Evolutionary conservation across 192 early-diverging fungal species (phyloP), one percentile per base, ranked within the genome.

Genomic region (Phycomyces nitens): DNA sequence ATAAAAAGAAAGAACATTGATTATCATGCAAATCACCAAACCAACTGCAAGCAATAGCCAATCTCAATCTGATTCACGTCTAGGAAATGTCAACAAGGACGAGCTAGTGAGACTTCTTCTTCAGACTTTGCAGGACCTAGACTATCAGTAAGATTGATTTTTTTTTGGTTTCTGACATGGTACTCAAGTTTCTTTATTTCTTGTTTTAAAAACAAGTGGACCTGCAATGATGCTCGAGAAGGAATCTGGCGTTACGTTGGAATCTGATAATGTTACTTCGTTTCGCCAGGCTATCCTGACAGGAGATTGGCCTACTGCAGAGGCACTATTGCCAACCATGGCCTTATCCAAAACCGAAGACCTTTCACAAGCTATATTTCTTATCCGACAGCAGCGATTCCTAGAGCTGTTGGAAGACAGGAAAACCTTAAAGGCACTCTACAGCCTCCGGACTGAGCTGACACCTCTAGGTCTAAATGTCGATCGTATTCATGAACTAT

Each of bases 81-180:
- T 34, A 57, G 43, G 57, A 42, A 54, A 40, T 18, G 56, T 78
- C 11, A 67, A 58, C 27, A 85, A 66, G 58, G 73, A 88, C 44
- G 95, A 99, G 68, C 78, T 95, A 5, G 90, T 95, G 27, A 85
- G 95, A 26, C 75, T 99, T 12, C 88, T 99, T 67, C 71, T 94
- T 20, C 96, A 99, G 74, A 85, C 91, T 58, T 77, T 97, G 42
- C 77, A 82, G 38, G 89, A 92, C 60, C 74, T 95, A 56, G 95
- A 93, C 0, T 91, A 89, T 62, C 72, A 68, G 90, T 92, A 80
- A 71, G 81, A 12, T 42, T 38, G 16, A 56, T 20, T 16, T 41
- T 53, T 34, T 53, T 34, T 34, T 34, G 29, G n/a, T n/a, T n/a
- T n/a, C 29, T 7, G 7, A 34, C 29, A 34, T 34, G 29, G 7